These are phyloP conservation scores for Pseudodiploospora longispora DNA, from an alignment of 2,329 filamentous ascomycete genomes.

Conservation along the genomic window DNA sequence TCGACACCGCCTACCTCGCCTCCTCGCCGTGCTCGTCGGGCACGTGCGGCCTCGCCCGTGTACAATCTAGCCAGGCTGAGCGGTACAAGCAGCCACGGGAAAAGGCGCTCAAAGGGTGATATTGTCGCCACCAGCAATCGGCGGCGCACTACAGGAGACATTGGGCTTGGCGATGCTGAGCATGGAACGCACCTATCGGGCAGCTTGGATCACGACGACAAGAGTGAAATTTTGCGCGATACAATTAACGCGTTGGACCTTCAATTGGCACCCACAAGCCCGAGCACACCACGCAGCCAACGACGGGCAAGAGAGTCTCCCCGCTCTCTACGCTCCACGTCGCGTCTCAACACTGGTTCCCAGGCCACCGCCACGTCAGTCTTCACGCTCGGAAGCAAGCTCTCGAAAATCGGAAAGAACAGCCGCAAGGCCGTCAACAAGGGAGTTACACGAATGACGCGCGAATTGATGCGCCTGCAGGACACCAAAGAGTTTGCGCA, in stretches of 20 bases:
- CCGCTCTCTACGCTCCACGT: slow-evolving; percentile 30
- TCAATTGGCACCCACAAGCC: slow-evolving; percentile 33
- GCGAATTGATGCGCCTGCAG: slow-evolving; percentile 52
- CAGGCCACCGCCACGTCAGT: slow-evolving; percentile 28
- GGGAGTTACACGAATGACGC: slow-evolving; percentile 37
- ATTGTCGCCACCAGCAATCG: slow-evolving; percentile 35
- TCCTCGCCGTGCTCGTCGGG: slow-evolving; percentile 45
- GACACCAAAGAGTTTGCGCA: slow-evolving; percentile 55
- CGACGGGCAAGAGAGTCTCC: slow-evolving; percentile 23
- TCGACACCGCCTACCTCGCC: slow-evolving; percentile 9
- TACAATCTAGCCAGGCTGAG: slow-evolving; percentile 60
- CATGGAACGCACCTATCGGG: no score
- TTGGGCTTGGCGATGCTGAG: slow-evolving; percentile 19
- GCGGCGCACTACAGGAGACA: slow-evolving; percentile 37
- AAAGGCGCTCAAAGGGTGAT: slow-evolving; percentile 45
- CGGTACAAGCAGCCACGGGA: slow-evolving; percentile 54
- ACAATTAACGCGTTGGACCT: slow-evolving; percentile 40
- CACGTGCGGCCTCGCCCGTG: slow-evolving; percentile 46
- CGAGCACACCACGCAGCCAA: slow-evolving; percentile 24
- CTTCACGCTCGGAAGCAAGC: slow-evolving; percentile 38
- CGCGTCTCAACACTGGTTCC: slow-evolving; percentile 26
- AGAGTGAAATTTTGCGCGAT: slow-evolving; percentile 14
- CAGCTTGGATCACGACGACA: no score
- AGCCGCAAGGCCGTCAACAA: slow-evolving; percentile 46
- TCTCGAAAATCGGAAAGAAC: slow-evolving; percentile 52